phyloP scores from a whole-genome alignment of 2,329 filamentous ascomycete species.

The Chaetomiaceae sp. region DNA sequence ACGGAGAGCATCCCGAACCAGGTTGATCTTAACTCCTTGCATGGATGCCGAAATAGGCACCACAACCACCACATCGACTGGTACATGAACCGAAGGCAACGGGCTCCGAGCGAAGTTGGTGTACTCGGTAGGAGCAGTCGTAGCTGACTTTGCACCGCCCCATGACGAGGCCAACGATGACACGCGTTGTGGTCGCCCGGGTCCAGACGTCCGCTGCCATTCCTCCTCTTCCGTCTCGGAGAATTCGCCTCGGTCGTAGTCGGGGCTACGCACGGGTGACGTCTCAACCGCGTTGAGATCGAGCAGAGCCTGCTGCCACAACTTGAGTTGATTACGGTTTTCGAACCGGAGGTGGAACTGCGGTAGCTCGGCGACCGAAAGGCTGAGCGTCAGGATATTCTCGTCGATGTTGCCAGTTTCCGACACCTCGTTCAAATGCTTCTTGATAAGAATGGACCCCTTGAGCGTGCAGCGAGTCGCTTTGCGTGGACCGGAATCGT shows the following conservation, averaged over 20 bases:
- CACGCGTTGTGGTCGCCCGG: conserved; percentile 57
- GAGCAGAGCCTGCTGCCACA: conserved; percentile 82
- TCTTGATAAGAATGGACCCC: conserved; percentile 96
- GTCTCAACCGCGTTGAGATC: conserved; percentile 73
- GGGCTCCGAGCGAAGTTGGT: conserved; percentile 62
- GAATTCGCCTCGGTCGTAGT: conserved; percentile 71
- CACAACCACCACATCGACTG: conserved; percentile 91
- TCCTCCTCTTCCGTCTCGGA: conserved; percentile 90
- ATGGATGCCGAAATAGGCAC: conserved; percentile 97
- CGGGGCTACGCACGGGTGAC: conserved; percentile 61
- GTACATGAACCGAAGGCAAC: conserved; percentile 68
- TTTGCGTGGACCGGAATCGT: conserved; percentile 55
- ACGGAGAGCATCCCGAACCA: conserved; percentile 83
- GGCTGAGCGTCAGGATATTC: conserved; percentile 78
- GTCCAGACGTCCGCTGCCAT: conserved; percentile 55
- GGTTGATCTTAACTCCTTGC: conserved; percentile 97
- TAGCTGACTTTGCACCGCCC: conserved; percentile 75
- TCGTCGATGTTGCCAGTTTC: conserved; percentile 71
- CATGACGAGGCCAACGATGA: conserved; percentile 81
- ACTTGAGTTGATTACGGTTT: conserved; percentile 75
- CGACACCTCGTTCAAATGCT: conserved; percentile 83
- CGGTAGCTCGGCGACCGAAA: conserved; percentile 87
- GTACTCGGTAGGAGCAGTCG: conserved; percentile 89
- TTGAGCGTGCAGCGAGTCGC: conserved; percentile 81
- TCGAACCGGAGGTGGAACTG: conserved; percentile 91